Conservation (phyloP, 176 grass and related monocot species). For the Aechmea fasciata region DNA sequence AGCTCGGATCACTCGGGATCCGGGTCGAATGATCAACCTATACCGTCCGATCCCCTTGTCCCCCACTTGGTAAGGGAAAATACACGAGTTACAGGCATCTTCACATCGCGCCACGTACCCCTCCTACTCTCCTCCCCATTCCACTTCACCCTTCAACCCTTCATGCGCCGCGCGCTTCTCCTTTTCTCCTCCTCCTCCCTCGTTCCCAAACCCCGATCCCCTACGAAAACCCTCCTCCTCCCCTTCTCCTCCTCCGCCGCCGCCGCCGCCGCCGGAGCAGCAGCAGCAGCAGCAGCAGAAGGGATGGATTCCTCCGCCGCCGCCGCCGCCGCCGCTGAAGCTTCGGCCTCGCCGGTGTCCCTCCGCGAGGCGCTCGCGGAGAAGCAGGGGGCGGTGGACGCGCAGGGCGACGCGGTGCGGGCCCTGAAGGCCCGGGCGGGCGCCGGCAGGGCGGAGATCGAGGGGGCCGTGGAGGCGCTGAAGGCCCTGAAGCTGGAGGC, state of each 20-base stretch:
- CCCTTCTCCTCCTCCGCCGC: slow-evolving; percentile 19
- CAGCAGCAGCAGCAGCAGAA: no score
- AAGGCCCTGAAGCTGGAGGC: background rate
- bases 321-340: background rate
- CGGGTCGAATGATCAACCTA: no score
- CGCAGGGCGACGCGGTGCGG: background rate
- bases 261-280: background rate
- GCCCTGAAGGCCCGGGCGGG: background rate
- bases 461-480: background rate
- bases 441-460: background rate
- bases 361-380: background rate
- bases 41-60: no score
- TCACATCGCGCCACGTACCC: background rate
- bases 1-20: no score
- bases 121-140: background rate
- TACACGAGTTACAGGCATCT: background rate
- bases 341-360: background rate
- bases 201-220: slow-evolving; percentile 6
- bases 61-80: background rate
- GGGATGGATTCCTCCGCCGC: background rate
- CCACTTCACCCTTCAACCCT: background rate
- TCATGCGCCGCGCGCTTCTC: slow-evolving; percentile 20
- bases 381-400: background rate
- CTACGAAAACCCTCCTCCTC: slow-evolving; percentile 27
- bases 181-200: slow-evolving; percentile 25